Evolutionary conservation across 192 early-diverging fungal genomes (phyloP).

Genomic region (Umbelopsis sp.): DNA sequence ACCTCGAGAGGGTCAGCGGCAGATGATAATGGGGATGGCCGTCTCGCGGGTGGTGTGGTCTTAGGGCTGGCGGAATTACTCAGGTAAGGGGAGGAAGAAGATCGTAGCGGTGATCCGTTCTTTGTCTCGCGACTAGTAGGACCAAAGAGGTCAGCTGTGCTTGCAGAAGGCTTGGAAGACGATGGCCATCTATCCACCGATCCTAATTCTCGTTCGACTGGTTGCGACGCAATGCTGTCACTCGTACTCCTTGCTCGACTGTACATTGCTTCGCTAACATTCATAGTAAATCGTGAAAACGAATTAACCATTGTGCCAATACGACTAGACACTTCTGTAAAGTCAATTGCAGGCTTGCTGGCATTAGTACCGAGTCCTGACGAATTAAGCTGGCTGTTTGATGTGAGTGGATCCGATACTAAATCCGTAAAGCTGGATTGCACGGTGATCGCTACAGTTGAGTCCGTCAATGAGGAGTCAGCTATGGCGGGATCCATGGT

Average conservation of each 20-base stretch:
- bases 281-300: neutral
- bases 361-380: neutral
- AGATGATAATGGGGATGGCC: neutral
- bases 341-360: neutral
- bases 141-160: neutral
- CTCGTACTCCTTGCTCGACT: slow-evolving; percentile 6
- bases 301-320: slow-evolving; percentile 15
- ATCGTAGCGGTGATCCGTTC: neutral
- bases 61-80: neutral
- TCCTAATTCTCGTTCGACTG: slow-evolving; percentile 1
- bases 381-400: neutral
- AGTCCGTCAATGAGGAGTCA: neutral
- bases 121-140: neutral
- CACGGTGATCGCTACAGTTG: neutral
- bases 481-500: neutral
- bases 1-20: neutral
- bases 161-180: neutral
- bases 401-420: neutral
- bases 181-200: neutral
- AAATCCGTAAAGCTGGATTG: neutral
- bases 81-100: neutral
- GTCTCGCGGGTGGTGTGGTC: neutral
- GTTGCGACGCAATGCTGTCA: neutral
- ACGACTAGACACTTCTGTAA: slow-evolving; percentile 4
- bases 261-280: slow-evolving; percentile 11